Base-by-base conservation (phyloP, 2,329 filamentous ascomycete genomes). In the Diaporthe aspalathi region DNA sequence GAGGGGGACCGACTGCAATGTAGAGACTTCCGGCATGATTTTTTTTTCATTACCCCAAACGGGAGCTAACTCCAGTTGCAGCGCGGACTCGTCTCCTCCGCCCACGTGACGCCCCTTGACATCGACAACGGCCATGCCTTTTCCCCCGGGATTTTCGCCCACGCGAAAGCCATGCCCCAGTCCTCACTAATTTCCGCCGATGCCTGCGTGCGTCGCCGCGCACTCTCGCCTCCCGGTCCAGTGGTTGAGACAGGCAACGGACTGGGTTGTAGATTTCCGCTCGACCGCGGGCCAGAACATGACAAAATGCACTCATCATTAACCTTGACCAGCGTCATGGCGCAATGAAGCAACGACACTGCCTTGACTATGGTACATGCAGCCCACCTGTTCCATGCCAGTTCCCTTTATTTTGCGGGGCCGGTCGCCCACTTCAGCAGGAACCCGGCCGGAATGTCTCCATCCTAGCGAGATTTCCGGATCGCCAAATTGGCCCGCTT, bases 381-480 rank as follows among this genome's bases (percentile, higher is more conserved):
- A 40, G 27, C 24, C 8, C 20, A 63, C 27, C 43, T 20, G 5
- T 35, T 49, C 40, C n/a, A 45, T 50, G 45, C 24, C 60, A 38
- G 45, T 17, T 38, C 38, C 50, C 22, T 8, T 38, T 38, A 24
- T 40, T 49, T 65, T 65, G 60, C 45, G 60, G 60, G 60, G 60
- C 45, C 45, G 45, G 35, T 50, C 27, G 29, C 29, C 60, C 47
- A 27, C 60, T 50, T 24, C 43, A 38, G 60, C 45, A 22, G 7
- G 45, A 35, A 20, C 45, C 29, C 47, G n/a, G 43, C 27, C 60
- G 60, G 60, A 50, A 29, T 65, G 60, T 65, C 45, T 65, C 60
- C 60, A 65, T 65, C 45, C 45, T 65, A 65, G 60, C 45, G 60
- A 65, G 60, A 65, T 65, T 50, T 65, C 60, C 60, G 60, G 60